Evolutionary conservation across 768 basidiomycete genomes (phyloP), one percentile per base, ranked within the genome.

Genomic region (Leccinum truebloodii): DNA sequence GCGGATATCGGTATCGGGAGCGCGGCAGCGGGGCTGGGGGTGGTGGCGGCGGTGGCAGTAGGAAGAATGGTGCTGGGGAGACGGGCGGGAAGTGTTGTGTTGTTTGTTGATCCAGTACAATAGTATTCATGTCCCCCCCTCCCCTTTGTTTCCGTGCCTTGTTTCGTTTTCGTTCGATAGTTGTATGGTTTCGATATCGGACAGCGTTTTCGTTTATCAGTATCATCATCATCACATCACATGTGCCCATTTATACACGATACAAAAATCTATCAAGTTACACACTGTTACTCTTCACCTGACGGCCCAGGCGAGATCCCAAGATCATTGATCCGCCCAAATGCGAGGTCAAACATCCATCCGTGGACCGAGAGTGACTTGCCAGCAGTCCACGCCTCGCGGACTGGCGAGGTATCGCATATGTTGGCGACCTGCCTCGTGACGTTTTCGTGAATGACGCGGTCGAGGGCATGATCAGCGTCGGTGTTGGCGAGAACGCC

Each of bases 291-390:
- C 16, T 39, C 16, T 18, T 18, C 3, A 13, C 37, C 37, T 16
- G 37, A 39, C 63, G 65, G 62, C 0, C 65, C 70, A 3, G 64
- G 71, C 4, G 83, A 76, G 34, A 89, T 70, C 2, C 75, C 75
- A 54, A 92, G 72, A 64, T 92, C 89, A 67, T 75, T 78, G 71
- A 92, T 72, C 54, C 76, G 75, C 2, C 90, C 90, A 14, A 75
- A 80, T 26, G 75, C 80, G 53, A 92, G 65, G 34, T 89, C 84
- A 67, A 89, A 91, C 39, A 92, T 82, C 88, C 86, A 91, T 18
- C 89, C 89, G 61, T 91, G 89, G 6, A 91, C 82, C 71, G 71
- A 78, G 22, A 88, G 72, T 6, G 79, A 72, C 67, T 81, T 76
- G 0, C 67, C 67, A 0, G 59, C 62, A 0, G 64, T 64, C 76